These are phyloP conservation scores for Fusarium phyllophilum DNA, from an alignment of 2,329 filamentous ascomycete genomes.

Conservation along the genomic window DNA sequence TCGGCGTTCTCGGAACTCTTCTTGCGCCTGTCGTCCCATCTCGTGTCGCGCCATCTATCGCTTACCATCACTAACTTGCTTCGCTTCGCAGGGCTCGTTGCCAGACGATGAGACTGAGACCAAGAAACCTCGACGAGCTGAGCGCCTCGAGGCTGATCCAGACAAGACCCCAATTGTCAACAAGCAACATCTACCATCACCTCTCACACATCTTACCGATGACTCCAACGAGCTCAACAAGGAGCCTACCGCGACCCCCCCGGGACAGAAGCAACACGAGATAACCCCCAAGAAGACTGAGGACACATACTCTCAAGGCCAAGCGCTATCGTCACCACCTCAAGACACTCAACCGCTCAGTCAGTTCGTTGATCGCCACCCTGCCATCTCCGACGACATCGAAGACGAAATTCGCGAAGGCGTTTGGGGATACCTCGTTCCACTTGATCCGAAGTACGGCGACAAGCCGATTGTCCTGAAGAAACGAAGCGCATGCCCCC, in stretches of 20 bases:
- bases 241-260: slow-evolving; percentile 77
- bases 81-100: slow-evolving; percentile 67
- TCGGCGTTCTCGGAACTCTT: neutral
- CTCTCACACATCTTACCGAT: slow-evolving; percentile 72
- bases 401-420: slow-evolving; percentile 85
- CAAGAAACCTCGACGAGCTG: slow-evolving; percentile 87
- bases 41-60: slow-evolving; percentile 15
- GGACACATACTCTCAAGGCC: slow-evolving; percentile 57
- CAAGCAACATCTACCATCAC: slow-evolving; percentile 81
- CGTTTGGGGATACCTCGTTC: slow-evolving; percentile 95
- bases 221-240: slow-evolving; percentile 71
- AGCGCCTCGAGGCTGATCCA: slow-evolving; percentile 71
- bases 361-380: slow-evolving; percentile 80
- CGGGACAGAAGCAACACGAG: slow-evolving; percentile 67
- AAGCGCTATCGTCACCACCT: slow-evolving; percentile 68
- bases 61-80: slow-evolving; percentile 36
- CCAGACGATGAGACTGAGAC: slow-evolving; percentile 71
- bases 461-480: slow-evolving; percentile 77
- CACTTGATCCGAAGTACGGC: slow-evolving; percentile 75
- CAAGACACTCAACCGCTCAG: slow-evolving; percentile 69
- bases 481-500: slow-evolving; percentile 76
- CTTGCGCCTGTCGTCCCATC: slow-evolving; percentile 16
- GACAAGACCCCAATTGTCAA: slow-evolving; percentile 69
- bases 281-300: slow-evolving; percentile 62
- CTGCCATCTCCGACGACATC: slow-evolving; percentile 80